These are phyloP conservation scores for Akanthomyces lecanii DNA, from an alignment of 2,329 filamentous ascomycete species.

Conservation along the genomic window DNA sequence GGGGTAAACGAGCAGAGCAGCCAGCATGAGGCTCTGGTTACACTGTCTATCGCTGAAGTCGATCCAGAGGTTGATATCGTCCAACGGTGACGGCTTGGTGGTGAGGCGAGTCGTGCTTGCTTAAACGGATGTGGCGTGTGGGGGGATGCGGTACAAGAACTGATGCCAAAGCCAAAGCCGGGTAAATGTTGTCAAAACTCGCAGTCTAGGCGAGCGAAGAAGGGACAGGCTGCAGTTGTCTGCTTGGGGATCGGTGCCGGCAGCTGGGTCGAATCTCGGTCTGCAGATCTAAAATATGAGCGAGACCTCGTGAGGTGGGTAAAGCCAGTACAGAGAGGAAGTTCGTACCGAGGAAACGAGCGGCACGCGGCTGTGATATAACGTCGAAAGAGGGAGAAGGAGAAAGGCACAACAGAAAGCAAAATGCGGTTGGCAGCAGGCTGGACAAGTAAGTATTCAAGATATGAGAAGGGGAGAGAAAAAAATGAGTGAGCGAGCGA, in stretches of 20 bases:
- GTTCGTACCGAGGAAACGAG: not conserved
- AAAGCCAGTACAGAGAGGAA: not conserved
- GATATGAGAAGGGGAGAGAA: constrained; percentile 14
- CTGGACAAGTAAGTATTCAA: not conserved
- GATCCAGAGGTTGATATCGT: not conserved
- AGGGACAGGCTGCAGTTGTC: not conserved
- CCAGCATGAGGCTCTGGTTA: not conserved
- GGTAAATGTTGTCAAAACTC: not conserved
- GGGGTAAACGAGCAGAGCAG: not conserved
- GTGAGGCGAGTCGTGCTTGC: not conserved
- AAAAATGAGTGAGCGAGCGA: constrained; percentile 11
- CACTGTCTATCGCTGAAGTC: not conserved
- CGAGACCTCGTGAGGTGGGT: not conserved
- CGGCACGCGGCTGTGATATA: not conserved
- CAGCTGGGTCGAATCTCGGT: not conserved
- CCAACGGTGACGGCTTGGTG: not conserved
- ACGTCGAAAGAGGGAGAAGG: not conserved
- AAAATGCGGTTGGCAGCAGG: not conserved
- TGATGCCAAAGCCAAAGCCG: not conserved
- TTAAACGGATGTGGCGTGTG: not conserved
- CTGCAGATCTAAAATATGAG: not conserved
- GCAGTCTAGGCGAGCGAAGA: not conserved
- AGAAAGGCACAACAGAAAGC: not conserved
- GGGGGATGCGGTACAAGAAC: not conserved
- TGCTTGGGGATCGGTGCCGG: not conserved